Percentiles rank a stretch among this genome's conserved stretches.
phyloP scores from a whole-genome alignment of 129 eudicot genomes.

The Pseudognaphalium luteoalbum region DNA sequence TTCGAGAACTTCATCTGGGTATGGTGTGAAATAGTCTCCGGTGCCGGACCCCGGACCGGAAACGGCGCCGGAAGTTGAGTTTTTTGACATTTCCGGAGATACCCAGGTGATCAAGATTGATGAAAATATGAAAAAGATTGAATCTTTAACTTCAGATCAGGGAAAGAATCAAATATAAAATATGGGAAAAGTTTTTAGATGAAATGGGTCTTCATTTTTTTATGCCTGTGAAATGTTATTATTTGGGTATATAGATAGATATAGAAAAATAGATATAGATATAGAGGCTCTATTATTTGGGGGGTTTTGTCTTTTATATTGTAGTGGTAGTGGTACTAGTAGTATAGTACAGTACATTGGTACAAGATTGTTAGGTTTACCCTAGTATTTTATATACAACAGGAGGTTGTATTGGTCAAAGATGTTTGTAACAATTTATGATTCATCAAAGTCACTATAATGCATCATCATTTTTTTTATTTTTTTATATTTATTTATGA shows the following conservation, averaged over 20 bases:
- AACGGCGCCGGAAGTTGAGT: slow-evolving; percentile 20
- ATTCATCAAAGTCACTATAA: neutral
- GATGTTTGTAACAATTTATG: neutral
- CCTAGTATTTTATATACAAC: neutral
- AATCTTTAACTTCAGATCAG: slow-evolving; percentile 35
- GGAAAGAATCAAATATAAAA: slow-evolving; percentile 5
- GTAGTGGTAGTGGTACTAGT: neutral
- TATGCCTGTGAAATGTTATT: neutral
- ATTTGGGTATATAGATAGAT: neutral
- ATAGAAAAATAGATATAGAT: neutral
- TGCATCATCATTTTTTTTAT: neutral
- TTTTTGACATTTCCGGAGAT: slow-evolving; percentile 26
- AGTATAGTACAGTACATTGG: neutral
- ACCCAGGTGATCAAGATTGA: slow-evolving; percentile 36
- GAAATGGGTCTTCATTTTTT: neutral
- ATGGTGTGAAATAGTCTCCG: slow-evolving; percentile 40
- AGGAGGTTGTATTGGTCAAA: neutral
- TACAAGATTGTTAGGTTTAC: slow-evolving; percentile 1
- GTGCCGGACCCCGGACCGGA: slow-evolving; percentile 16
- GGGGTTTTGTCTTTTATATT: slow-evolving; percentile 42
- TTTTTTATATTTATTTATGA: neutral
- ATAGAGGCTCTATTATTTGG: slow-evolving; percentile 45
- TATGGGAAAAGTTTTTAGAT: slow-evolving; percentile 9
- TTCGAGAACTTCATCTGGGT: slow-evolving; percentile 74
- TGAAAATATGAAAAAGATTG: slow-evolving; percentile 17